Evolutionary conservation across 192 early-diverging fungal genomes (phyloP).

Genomic region (Umbelopsis ramanniana): DNA sequence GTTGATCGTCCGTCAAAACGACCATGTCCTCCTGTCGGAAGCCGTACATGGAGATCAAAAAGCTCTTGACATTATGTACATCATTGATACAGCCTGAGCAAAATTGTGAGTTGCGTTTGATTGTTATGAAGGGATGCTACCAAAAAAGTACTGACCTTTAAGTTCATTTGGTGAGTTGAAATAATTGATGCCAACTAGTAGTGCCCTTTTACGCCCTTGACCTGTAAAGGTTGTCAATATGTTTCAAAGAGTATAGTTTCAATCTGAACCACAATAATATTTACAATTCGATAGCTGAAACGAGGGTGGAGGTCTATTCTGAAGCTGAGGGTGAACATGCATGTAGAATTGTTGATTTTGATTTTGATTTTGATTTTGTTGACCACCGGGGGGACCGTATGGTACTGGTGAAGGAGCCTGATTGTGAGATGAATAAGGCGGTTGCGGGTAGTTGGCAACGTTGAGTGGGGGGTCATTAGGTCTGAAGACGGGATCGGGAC

Average conservation of each 20-base stretch:
- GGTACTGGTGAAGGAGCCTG: slow-evolving; percentile 25
- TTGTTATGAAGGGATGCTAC: background rate
- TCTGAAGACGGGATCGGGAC: slow-evolving; percentile 30
- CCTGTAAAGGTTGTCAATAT: slow-evolving; percentile 16
- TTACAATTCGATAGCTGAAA: slow-evolving; percentile 60
- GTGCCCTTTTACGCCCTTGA: slow-evolving; percentile 74
- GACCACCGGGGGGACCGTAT: slow-evolving; percentile 24
- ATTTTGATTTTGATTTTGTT: slow-evolving; percentile 2
- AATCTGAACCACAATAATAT: background rate
- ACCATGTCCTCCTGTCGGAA: slow-evolving; percentile 70
- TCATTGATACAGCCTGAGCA: slow-evolving; percentile 80
- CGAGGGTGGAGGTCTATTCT: slow-evolving; percentile 36
- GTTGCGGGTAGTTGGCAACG: slow-evolving; percentile 40
- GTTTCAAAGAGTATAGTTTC: background rate
- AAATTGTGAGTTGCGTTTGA: background rate
- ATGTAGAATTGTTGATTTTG: slow-evolving; percentile 17
- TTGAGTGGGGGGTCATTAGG: slow-evolving; percentile 19
- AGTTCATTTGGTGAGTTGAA: slow-evolving; percentile 62
- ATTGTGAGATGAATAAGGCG: slow-evolving; percentile 34
- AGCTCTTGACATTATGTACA: slow-evolving; percentile 76
- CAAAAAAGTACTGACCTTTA: slow-evolving; percentile 34
- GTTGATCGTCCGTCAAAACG: slow-evolving; percentile 79
- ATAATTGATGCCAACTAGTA: slow-evolving; percentile 96
- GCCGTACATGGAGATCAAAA: slow-evolving; percentile 66
- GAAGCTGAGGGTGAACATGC: slow-evolving; percentile 32